Conservation (phyloP, 768 basidiomycete genomes). For the Rhodocollybia butyracea region DNA sequence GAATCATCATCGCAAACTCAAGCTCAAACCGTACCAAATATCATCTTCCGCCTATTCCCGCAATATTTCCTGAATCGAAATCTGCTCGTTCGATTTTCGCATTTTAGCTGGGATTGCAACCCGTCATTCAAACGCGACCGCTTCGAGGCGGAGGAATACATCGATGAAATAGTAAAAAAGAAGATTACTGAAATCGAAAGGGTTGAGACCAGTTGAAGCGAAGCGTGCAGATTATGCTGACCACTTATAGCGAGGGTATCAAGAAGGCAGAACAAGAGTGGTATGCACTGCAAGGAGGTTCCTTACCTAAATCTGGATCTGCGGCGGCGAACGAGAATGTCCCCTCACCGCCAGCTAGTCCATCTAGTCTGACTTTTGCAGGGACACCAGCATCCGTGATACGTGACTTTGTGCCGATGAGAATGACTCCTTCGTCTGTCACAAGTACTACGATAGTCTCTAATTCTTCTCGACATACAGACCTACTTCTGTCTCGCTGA, state of each 20-base stretch:
- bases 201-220: slow-evolving; percentile 36
- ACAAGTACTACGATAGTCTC: slow-evolving; percentile 2
- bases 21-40: slow-evolving; percentile 8
- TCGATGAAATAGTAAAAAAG: slow-evolving; percentile 33
- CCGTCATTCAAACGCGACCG: slow-evolving; percentile 34
- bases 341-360: slow-evolving; percentile 6
- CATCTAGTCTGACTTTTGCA: background rate
- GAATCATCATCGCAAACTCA: background rate
- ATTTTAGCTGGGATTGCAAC: slow-evolving; percentile 39
- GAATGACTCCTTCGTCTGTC: background rate
- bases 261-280: slow-evolving; percentile 29
- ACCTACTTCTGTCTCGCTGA: slow-evolving; percentile 8
- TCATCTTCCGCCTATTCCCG: slow-evolving; percentile 32
- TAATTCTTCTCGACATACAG: slow-evolving; percentile 22
- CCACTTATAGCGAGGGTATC: slow-evolving; percentile 33
- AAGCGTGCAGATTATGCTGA: slow-evolving; percentile 45
- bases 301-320: background rate
- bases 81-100: slow-evolving; percentile 47
- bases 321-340: background rate
- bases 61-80: slow-evolving; percentile 50
- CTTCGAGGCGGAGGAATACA: slow-evolving; percentile 38
- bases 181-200: slow-evolving; percentile 38
- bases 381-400: slow-evolving; percentile 25
- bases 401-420: slow-evolving; percentile 38
- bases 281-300: background rate